Evolutionary conservation across 2,329 filamentous ascomycete genomes (phyloP).

Genomic region (Monilinia vaccinii-corymbosi): DNA sequence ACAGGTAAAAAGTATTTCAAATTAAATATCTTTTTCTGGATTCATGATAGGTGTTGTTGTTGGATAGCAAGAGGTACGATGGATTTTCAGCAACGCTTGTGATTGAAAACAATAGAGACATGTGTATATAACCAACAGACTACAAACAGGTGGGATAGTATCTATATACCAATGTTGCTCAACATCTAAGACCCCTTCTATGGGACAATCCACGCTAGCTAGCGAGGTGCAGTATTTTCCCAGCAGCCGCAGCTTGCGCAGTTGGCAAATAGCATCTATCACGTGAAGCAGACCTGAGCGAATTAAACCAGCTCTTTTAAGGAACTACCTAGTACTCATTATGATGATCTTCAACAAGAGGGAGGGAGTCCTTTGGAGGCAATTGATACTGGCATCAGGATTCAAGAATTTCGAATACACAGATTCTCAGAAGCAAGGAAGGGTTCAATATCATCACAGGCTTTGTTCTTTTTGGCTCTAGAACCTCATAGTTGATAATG

Average conservation of each 20-base stretch:
- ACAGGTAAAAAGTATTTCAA: neutral
- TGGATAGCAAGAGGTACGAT: neutral
- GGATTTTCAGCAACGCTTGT: neutral
- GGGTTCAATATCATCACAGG: neutral
- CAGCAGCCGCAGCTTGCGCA: conserved; percentile 1
- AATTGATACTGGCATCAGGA: neutral
- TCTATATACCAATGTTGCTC: neutral
- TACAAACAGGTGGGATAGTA: neutral
- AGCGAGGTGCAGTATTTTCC: conserved; percentile 1
- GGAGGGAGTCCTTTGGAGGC: neutral
- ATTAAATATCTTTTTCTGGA: neutral
- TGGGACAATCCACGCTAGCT: neutral
- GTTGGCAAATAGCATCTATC: neutral
- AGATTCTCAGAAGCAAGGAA: neutral
- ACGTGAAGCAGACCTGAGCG: neutral
- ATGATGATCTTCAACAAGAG: neutral
- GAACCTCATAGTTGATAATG: neutral
- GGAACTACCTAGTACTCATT: neutral
- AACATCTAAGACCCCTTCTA: neutral
- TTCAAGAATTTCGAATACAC: neutral
- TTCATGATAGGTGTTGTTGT: neutral
- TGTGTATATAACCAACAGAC: neutral
- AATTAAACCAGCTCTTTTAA: neutral
- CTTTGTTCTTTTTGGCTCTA: neutral
- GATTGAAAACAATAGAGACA: neutral